Percentiles rank a stretch among this genome's conserved stretches.
Conservation (phyloP, 2,329 filamentous ascomycete genomes). For the Monilinia aucupariae region DNA sequence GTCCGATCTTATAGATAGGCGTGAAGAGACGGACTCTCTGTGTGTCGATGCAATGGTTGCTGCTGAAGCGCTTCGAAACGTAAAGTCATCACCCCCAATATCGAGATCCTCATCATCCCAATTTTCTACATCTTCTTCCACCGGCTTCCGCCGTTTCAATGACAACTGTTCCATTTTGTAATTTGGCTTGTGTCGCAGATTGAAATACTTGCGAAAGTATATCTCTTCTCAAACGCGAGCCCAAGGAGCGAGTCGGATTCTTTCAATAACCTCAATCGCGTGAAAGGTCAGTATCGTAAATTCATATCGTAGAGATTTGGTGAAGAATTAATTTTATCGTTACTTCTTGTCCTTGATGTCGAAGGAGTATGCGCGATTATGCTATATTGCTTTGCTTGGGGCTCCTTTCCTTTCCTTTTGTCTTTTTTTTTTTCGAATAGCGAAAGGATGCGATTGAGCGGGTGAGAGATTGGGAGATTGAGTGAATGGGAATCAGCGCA, state of each 20-base stretch:
- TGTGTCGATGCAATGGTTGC: conserved; percentile 45
- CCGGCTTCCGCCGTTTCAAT: conserved; percentile 33
- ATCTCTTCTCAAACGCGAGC: conserved; percentile 4
- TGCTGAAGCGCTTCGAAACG: conserved; percentile 45
- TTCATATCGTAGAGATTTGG: conserved; percentile 22
- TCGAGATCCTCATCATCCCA: conserved; percentile 76
- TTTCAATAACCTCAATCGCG: conserved; percentile 23
- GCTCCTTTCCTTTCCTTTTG: not conserved
- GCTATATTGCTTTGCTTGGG: not conserved
- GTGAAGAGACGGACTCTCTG: conserved; percentile 65
- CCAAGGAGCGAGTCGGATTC: conserved; percentile 19
- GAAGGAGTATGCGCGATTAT: not conserved
- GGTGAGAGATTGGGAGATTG: not conserved
- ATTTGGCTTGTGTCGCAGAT: not conserved
- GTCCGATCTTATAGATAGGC: conserved; percentile 18
- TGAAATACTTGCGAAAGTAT: not conserved
- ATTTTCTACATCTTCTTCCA: conserved; percentile 60
- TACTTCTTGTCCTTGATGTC: not conserved
- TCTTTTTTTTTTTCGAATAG: not conserved
- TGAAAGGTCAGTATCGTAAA: conserved; percentile 25
- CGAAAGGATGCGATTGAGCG: no score
- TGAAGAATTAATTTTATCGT: not conserved
- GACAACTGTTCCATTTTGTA: conserved; percentile 33
- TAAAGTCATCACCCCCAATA: conserved; percentile 62
- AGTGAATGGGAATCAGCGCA: no score